phyloP scores from a whole-genome alignment of 148 eudicot species.

The Chenopodium berlandieri region DNA sequence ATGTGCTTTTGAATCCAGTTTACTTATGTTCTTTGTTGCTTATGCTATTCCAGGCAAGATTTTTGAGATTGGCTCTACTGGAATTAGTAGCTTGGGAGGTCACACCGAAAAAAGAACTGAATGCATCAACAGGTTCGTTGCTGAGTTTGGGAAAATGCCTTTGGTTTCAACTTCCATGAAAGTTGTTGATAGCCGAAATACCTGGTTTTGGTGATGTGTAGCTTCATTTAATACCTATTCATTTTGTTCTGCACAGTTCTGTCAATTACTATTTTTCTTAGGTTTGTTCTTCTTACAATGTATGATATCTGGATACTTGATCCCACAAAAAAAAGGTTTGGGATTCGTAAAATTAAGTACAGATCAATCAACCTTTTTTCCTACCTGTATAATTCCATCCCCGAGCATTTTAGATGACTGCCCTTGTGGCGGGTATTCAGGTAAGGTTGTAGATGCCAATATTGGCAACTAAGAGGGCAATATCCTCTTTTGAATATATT shows the following conservation, averaged over 20 bases:
- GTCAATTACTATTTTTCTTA: constrained; percentile 16
- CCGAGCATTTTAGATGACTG: neutral
- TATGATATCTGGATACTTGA: neutral
- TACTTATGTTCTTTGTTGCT: neutral
- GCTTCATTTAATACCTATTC: constrained; percentile 7
- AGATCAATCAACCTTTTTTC: neutral
- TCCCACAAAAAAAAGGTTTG: neutral
- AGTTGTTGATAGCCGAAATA: constrained; percentile 63
- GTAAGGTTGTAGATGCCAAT: neutral
- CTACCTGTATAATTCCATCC: neutral
- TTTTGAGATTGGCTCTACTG: constrained; percentile 82
- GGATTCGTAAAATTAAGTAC: neutral
- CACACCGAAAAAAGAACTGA: constrained; percentile 60
- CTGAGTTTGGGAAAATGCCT: constrained; percentile 71
- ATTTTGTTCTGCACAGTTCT: constrained; percentile 15
- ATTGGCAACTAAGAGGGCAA: constrained; percentile 8
- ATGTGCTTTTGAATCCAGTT: neutral
- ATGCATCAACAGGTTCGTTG: constrained; percentile 65
- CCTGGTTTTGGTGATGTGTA: constrained; percentile 77
- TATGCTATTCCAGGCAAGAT: constrained; percentile 56
- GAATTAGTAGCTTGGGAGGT: constrained; percentile 90
- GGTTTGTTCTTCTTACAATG: constrained; percentile 8
- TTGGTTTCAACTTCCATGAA: constrained; percentile 72
- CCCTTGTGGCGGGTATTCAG: neutral
- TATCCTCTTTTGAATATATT: constrained; percentile 8